Evolutionary conservation across 371 early-diverging fungal genomes (phyloP).

Genomic region (Mortierella sp.): DNA sequence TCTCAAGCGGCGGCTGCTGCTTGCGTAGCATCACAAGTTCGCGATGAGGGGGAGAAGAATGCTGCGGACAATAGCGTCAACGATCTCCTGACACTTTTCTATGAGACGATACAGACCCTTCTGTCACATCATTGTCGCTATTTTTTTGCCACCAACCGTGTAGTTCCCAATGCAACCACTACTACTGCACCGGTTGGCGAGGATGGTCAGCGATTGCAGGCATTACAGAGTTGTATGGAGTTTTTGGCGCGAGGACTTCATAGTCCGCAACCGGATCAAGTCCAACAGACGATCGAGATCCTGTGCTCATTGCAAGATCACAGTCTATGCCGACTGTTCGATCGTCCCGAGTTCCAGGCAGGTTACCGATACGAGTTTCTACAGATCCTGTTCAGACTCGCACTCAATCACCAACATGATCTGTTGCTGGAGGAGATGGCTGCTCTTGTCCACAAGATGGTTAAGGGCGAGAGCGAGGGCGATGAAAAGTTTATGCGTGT

Average conservation of each 20-base stretch:
- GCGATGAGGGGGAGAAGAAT: neutral
- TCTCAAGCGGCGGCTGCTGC: neutral
- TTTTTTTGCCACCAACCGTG: constrained; percentile 24
- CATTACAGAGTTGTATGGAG: constrained; percentile 44
- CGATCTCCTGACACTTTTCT: constrained; percentile 33
- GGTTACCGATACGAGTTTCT: constrained; percentile 35
- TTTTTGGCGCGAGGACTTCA: constrained; percentile 35
- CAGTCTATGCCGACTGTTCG: constrained; percentile 38
- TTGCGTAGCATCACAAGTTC: neutral
- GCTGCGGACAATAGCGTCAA: constrained; percentile 25
- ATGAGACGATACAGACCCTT: constrained; percentile 25
- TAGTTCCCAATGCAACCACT: neutral
- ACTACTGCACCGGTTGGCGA: neutral
- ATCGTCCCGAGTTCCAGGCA: constrained; percentile 34
- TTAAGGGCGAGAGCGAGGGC: constrained; percentile 11
- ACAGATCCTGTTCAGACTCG: constrained; percentile 33
- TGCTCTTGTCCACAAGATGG: constrained; percentile 31
- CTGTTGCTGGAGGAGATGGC: constrained; percentile 47
- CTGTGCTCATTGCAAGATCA: constrained; percentile 22
- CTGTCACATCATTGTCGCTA: constrained; percentile 25
- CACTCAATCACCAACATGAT: constrained; percentile 30
- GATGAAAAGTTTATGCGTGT: constrained; percentile 24
- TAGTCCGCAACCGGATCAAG: constrained; percentile 41
- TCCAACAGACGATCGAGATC: constrained; percentile 38
- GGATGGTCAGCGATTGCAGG: constrained; percentile 10